These are phyloP conservation scores for Candida hungchunana DNA, from an alignment of 805 yeast species.

Conservation along the genomic window DNA sequence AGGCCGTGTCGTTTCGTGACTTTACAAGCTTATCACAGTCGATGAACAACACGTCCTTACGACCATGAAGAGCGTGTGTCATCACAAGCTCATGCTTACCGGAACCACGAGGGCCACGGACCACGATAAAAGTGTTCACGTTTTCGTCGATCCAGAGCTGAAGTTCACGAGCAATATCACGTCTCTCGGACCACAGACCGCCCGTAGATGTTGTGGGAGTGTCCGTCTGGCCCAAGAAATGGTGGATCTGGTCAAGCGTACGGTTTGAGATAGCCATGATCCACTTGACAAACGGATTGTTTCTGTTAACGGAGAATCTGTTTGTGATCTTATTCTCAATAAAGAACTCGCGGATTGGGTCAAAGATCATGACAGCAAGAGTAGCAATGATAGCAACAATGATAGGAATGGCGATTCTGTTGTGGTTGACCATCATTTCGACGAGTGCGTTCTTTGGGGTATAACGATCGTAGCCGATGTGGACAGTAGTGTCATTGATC, in stretches of 20 bases:
- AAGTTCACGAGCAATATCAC: conserved; percentile 62
- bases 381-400: conserved; percentile 76
- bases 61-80: conserved; percentile 56
- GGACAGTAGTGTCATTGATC: conserved; percentile 61
- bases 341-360: conserved; percentile 83
- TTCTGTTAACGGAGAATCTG: conserved; percentile 49
- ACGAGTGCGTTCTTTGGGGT: conserved; percentile 47
- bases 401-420: conserved; percentile 78
- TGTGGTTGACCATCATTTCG: conserved; percentile 65
- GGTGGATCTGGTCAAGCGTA: conserved; percentile 34
- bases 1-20: conserved; percentile 66
- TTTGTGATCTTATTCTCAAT: conserved; percentile 69
- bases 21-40: conserved; percentile 78
- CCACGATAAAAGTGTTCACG: conserved; percentile 82
- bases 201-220: conserved; percentile 22
- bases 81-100: conserved; percentile 82
- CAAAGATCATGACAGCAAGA: conserved; percentile 80
- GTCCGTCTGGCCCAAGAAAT: conserved; percentile 30
- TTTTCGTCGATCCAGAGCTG: conserved; percentile 82
- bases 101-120: conserved; percentile 93
- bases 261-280: conserved; percentile 27
- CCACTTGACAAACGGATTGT: conserved; percentile 34
- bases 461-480: conserved; percentile 66
- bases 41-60: conserved; percentile 59
- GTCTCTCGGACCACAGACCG: conserved; percentile 67